Percentiles rank a stretch among this genome's conserved stretches.
Conservation (phyloP, 1,284 basidiomycete genomes). For the Ganoderma lucidum region DNA sequence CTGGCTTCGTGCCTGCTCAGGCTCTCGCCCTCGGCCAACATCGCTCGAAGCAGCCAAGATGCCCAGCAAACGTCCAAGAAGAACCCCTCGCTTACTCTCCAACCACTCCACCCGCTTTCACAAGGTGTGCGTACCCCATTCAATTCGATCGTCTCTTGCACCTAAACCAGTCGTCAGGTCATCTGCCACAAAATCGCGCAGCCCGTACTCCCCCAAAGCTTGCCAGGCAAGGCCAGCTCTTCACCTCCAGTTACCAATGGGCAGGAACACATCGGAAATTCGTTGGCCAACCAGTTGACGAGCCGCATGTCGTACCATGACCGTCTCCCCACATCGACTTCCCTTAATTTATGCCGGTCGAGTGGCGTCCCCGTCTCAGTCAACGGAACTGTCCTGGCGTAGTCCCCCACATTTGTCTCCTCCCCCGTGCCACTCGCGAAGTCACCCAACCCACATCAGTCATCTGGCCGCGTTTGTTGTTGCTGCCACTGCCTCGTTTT, state of each 20-base stretch:
- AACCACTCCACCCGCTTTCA: neutral
- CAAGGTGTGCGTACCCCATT: slow-evolving; percentile 1
- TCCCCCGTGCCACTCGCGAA: neutral
- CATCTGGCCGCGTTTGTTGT: neutral
- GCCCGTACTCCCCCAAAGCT: neutral
- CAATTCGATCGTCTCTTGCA: neutral
- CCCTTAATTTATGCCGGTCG: neutral
- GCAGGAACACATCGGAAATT: neutral
- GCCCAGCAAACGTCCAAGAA: neutral
- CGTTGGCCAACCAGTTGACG: neutral
- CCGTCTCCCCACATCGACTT: neutral
- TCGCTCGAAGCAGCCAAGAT: neutral
- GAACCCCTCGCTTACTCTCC: neutral
- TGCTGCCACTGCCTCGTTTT: neutral
- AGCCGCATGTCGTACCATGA: neutral
- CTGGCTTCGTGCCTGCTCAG: neutral
- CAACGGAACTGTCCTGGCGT: neutral
- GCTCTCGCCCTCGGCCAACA: neutral
- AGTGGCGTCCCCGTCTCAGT: neutral
- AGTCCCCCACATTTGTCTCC: neutral
- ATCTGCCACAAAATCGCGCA: neutral
- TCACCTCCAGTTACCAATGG: neutral
- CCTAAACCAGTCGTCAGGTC: neutral
- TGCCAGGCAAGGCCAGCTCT: neutral
- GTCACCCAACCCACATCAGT: neutral